These are phyloP conservation scores for Fusarium sp. DNA, from an alignment of 2,329 filamentous ascomycete species.

Conservation along the genomic window DNA sequence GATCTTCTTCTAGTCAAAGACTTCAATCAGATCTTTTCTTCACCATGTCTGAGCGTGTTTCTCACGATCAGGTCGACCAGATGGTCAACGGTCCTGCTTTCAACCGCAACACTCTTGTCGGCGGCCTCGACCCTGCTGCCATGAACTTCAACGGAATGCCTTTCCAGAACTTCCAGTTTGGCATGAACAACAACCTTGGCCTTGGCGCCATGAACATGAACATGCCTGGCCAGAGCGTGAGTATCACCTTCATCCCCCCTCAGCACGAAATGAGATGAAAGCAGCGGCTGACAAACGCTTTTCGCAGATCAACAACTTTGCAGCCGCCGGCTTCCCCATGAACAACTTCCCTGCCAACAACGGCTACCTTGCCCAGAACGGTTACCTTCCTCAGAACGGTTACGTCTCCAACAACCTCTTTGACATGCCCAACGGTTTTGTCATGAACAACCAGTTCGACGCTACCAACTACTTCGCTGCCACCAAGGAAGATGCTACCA, in stretches of 20 bases:
- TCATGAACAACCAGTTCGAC: background rate
- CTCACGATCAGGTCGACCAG: background rate
- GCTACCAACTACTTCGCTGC: background rate
- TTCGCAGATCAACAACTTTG: background rate
- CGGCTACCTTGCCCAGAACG: background rate
- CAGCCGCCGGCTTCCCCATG: too few relatives aligned
- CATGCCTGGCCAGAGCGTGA: background rate
- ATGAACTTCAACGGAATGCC: background rate
- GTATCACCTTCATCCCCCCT: background rate
- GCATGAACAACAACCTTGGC: background rate
- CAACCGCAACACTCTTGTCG: background rate
- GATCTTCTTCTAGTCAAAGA: background rate
- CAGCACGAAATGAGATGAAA: background rate
- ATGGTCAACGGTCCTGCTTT: background rate
- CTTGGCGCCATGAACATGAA: background rate
- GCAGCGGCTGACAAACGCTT: constrained; percentile 1
- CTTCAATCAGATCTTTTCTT: background rate
- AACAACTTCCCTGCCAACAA: background rate
- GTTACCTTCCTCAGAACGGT: background rate
- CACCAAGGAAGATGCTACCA: background rate
- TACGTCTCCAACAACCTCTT: background rate
- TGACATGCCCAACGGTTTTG: background rate
- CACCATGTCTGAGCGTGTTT: constrained; percentile 10
- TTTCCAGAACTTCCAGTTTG: background rate
- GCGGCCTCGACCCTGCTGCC: background rate